A percentile compares a stretch with the other conserved stretches of the same genome.
These are phyloP conservation scores for Elongisporangium prolatum DNA, from an alignment of 352 stramenopile species.

Conservation along the genomic window DNA sequence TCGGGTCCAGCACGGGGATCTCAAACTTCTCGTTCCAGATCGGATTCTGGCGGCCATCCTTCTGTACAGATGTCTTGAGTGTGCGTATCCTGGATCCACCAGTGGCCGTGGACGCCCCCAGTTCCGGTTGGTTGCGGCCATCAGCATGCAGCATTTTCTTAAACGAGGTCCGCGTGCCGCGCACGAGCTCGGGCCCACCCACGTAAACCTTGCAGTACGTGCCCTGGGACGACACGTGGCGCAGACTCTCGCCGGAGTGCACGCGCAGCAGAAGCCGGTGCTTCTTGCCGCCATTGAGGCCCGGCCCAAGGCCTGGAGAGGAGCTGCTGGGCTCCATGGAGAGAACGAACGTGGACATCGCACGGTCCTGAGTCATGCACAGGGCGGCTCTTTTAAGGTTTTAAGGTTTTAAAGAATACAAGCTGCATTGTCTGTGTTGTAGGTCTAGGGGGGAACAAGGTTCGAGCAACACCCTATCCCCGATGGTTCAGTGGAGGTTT, in stretches of 20 bases:
- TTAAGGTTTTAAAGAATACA: neutral
- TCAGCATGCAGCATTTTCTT: slow-evolving; percentile 10
- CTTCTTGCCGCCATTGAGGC: neutral
- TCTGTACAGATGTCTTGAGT: slow-evolving; percentile 66
- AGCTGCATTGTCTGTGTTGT: neutral
- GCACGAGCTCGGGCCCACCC: slow-evolving; percentile 41
- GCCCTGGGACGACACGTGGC: slow-evolving; percentile 59
- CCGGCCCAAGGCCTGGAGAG: neutral
- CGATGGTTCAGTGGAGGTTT: too few species aligned
- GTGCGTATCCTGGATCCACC: slow-evolving; percentile 24
- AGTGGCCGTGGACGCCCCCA: neutral
- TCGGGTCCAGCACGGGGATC: slow-evolving; percentile 40
- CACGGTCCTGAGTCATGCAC: neutral
- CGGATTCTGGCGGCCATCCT: slow-evolving; percentile 35
- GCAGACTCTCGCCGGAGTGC: slow-evolving; percentile 52
- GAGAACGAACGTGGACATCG: neutral
- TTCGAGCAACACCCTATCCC: neutral
- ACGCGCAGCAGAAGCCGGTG: slow-evolving; percentile 59
- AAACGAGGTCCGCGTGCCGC: slow-evolving; percentile 26
- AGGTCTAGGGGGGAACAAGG: neutral
- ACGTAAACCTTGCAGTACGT: slow-evolving; percentile 75
- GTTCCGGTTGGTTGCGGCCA: neutral
- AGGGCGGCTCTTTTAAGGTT: neutral
- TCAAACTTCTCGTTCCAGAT: slow-evolving; percentile 83
- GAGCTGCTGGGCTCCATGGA: neutral